Conservation (phyloP, 2,329 filamentous ascomycete genomes). For the Fusarium sp. region DNA sequence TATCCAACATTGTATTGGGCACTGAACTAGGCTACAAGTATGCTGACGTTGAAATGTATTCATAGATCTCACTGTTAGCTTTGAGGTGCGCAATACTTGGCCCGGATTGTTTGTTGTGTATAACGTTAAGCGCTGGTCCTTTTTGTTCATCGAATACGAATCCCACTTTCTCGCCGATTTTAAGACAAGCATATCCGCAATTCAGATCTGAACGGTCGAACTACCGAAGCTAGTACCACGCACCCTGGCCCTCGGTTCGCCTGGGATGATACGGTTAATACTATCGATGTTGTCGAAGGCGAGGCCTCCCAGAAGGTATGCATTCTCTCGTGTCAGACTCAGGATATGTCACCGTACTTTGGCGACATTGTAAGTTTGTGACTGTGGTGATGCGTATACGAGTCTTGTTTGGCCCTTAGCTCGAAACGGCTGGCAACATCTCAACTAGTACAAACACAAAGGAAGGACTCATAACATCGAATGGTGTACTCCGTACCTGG, state of each 20-base stretch:
- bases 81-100: neutral
- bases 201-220: slow-evolving; percentile 13
- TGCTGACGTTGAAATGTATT: neutral
- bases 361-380: neutral
- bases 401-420: neutral
- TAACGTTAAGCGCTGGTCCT: neutral
- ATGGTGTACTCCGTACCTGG: neutral
- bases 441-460: neutral
- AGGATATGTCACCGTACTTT: neutral
- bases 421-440: neutral
- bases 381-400: neutral
- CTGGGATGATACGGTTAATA: neutral
- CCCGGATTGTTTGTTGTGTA: neutral
- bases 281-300: neutral
- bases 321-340: neutral
- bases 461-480: neutral
- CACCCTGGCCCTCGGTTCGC: neutral
- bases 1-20: neutral
- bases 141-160: neutral
- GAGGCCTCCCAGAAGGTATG: neutral
- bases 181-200: neutral
- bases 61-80: neutral
- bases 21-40: neutral
- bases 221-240: slow-evolving; percentile 7
- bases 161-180: neutral